Base-by-base conservation (phyloP, 345 rosid genomes). In the Eucalyptus pauciflora region DNA sequence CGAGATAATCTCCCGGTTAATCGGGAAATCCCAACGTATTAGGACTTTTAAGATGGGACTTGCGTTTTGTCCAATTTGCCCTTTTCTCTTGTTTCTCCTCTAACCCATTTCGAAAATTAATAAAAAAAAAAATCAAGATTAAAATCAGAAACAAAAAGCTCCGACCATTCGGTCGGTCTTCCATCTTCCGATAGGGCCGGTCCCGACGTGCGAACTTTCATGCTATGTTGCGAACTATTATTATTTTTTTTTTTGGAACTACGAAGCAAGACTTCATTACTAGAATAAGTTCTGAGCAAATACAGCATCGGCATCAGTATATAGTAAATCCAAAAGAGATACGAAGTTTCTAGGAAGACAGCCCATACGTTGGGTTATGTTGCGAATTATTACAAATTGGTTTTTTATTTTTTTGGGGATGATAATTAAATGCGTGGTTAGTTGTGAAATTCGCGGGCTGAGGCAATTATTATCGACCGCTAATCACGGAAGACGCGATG, bases 141-240 rank as follows among this genome's bases (percentile, higher is more conserved):
- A 18, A 37, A 62, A 12, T 62, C 31, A 2, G 13, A 76, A 76
- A 41, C 5, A 10, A 20, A 71, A 41, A 20, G n/a, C 27, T 76
- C 29, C 48, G 1, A 41, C 41, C 10, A 7, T 33, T 62, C 33
- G 58, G 5, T 64, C 37, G 20, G 9, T 29, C 33, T 29, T 13
- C 15, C 33, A 13, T 62, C 71, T 62, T 29, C 14, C 17, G 17
- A 69, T 69, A 33, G 7, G 45, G 13, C 24, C 4, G 80, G 45
- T 33, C 24, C 45, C 13, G 13, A 37, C 11, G 24, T 17, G 22
- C 27, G 10, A 9, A 5, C 45, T 33, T 37, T 2, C 14, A 37
- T 37, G 27, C 25, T 10, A 10, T 0, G 22, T 37, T 10, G 0
- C 15, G 4, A 20, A 20, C 83, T 5, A 37, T 5, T 37, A 1